Evolutionary conservation across 768 basidiomycete genomes (phyloP).

Genomic region (Tubosaeta sp.): DNA sequence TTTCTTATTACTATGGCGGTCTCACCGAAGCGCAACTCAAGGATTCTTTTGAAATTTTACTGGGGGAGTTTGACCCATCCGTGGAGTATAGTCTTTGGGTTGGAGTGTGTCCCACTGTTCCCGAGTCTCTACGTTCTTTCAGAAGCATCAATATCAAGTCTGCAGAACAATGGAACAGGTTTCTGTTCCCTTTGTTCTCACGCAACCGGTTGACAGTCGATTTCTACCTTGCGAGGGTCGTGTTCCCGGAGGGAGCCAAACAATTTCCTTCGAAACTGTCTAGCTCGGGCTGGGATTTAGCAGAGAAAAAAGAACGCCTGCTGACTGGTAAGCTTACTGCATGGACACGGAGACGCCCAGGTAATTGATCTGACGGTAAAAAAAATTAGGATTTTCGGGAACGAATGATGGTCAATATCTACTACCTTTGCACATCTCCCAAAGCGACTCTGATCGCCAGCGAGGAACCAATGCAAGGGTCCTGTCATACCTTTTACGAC

Average conservation of each 20-base stretch:
- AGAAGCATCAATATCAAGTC: slow-evolving; percentile 38
- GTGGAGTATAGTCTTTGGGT: slow-evolving; percentile 19
- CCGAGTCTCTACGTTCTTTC: no score
- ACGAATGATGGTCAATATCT: slow-evolving; percentile 36
- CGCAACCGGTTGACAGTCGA: slow-evolving; percentile 26
- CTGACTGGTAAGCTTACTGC: slow-evolving; percentile 5
- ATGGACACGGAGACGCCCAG: no score
- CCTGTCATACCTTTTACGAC: slow-evolving; percentile 13
- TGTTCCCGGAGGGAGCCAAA: slow-evolving; percentile 41
- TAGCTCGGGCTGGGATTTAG: slow-evolving; percentile 12
- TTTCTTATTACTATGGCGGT: slow-evolving; percentile 20
- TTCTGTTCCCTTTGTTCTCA: slow-evolving; percentile 33
- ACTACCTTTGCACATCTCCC: slow-evolving; percentile 27
- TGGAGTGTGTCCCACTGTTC: slow-evolving; percentile 23
- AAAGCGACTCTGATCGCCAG: slow-evolving; percentile 17
- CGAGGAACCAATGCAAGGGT: slow-evolving; percentile 12
- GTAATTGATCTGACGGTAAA: no score
- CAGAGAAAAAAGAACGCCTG: no score
- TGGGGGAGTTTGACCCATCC: no score
- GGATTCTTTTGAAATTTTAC: neutral
- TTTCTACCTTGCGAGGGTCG: slow-evolving; percentile 43
- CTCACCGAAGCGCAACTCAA: slow-evolving; percentile 5
- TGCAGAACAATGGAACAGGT: slow-evolving; percentile 21
- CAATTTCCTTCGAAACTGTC: slow-evolving; percentile 19
- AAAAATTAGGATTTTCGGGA: slow-evolving; percentile 35